Conservation (phyloP, 345 rosid species). For the Excoecaria cochinchinensis region DNA sequence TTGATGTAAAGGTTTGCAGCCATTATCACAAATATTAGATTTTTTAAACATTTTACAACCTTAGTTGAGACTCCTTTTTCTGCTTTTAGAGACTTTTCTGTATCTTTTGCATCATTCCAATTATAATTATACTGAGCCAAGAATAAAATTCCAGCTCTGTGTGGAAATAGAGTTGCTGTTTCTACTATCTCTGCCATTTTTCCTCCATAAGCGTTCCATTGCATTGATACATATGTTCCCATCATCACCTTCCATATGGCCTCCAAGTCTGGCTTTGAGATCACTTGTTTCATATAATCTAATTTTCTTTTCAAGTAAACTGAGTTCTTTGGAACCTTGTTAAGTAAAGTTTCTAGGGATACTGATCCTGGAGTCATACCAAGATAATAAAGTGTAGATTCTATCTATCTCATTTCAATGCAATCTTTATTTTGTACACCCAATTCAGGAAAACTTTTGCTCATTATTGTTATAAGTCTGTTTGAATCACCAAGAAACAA, state of each 20-base stretch:
- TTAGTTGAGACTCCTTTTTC: no score
- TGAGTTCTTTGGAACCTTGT: background rate
- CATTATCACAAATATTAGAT: no score
- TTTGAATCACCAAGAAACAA: slow-evolving; percentile 12
- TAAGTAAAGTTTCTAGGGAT: background rate
- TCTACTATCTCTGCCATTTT: slow-evolving; percentile 14
- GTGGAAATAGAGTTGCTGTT: slow-evolving; percentile 17
- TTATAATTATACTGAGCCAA: slow-evolving; percentile 13
- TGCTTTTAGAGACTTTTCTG: background rate
- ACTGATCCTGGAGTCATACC: background rate
- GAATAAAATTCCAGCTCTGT: slow-evolving; percentile 20
- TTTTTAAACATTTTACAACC: no score
- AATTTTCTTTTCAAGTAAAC: slow-evolving; percentile 12
- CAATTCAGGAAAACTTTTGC: slow-evolving; percentile 2
- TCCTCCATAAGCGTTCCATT: slow-evolving; percentile 20
- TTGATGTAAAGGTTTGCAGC: no score
- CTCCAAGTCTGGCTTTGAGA: slow-evolving; percentile 6
- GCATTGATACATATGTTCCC: background rate
- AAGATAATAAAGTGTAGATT: slow-evolving; percentile 1
- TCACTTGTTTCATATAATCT: slow-evolving; percentile 12
- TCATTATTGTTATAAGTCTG: slow-evolving; percentile 3
- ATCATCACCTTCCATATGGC: slow-evolving; percentile 1
- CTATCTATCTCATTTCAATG: slow-evolving; percentile 12
- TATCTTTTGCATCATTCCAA: slow-evolving; percentile 5
- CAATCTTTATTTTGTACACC: slow-evolving; percentile 15